These are phyloP conservation scores for Capronia americana DNA, from an alignment of 2,329 filamentous ascomycete species.

Conservation along the genomic window DNA sequence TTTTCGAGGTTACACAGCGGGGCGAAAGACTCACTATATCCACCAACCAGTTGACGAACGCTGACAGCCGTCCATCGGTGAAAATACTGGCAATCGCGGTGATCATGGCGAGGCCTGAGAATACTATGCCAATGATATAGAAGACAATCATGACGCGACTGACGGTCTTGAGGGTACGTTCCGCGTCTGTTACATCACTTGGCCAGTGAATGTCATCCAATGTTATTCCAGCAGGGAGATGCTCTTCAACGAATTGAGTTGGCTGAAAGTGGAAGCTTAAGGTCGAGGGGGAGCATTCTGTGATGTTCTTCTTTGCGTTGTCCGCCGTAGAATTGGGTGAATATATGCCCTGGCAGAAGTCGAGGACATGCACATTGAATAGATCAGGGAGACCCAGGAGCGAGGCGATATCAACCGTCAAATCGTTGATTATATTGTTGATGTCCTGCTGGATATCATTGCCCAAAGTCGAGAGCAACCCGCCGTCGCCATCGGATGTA, in stretches of 20 bases:
- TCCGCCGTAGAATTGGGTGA: constrained; percentile 43
- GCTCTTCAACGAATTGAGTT: constrained; percentile 54
- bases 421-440: constrained; percentile 48
- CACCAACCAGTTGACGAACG: constrained; percentile 58
- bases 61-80: constrained; percentile 52
- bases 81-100: constrained; percentile 55
- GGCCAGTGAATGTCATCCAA: constrained; percentile 64
- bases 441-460: constrained; percentile 51
- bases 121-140: constrained; percentile 63
- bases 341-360: constrained; percentile 62
- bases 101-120: constrained; percentile 59
- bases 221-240: constrained; percentile 57
- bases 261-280: constrained; percentile 66
- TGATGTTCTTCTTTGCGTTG: constrained; percentile 59
- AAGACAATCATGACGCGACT: constrained; percentile 63
- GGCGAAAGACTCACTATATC: constrained; percentile 47
- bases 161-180: constrained; percentile 58
- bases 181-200: constrained; percentile 59
- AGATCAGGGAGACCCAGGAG: constrained; percentile 64
- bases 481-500: constrained; percentile 43
- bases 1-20: not conserved
- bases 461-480: constrained; percentile 46
- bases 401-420: constrained; percentile 50
- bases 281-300: constrained; percentile 60
- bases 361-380: constrained; percentile 66